These are phyloP conservation scores for Rhizopogon parksii DNA, from an alignment of 1,284 basidiomycete species.

Conservation along the genomic window DNA sequence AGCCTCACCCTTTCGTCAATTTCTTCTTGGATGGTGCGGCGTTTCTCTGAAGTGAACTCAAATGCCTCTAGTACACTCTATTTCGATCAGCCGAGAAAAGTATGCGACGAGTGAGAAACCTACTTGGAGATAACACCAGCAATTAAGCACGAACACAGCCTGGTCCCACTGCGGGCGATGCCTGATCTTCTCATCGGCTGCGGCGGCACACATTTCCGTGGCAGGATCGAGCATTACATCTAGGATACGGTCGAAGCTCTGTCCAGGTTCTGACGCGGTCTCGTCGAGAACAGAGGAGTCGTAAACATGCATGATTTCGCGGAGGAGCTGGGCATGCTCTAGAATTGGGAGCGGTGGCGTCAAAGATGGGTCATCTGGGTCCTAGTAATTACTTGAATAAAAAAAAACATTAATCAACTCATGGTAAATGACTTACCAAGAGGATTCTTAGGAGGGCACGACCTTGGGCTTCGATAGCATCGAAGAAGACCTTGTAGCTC, in stretches of 20 bases:
- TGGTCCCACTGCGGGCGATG: conserved; percentile 64
- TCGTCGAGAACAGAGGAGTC: conserved; percentile 71
- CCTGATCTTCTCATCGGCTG: conserved; percentile 60
- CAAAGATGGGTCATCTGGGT: conserved; percentile 68
- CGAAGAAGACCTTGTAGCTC: conserved; percentile 80
- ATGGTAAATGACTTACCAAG: conserved; percentile 43
- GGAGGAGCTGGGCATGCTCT: conserved; percentile 76
- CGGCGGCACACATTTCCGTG: conserved; percentile 65
- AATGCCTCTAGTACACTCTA: conserved; percentile 70
- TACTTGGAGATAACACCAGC: conserved; percentile 73
- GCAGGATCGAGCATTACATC: conserved; percentile 81
- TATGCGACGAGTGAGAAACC: not conserved
- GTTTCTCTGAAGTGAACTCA: conserved; percentile 64
- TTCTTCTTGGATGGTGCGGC: conserved; percentile 49
- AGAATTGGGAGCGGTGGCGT: conserved; percentile 73
- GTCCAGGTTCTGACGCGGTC: conserved; percentile 20
- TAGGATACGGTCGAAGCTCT: conserved; percentile 63
- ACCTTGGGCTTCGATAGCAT: conserved; percentile 78
- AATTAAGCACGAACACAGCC: conserved; percentile 80
- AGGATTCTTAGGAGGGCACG: conserved; percentile 65
- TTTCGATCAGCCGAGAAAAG: not conserved
- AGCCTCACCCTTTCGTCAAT: conserved; percentile 58
- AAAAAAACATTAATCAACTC: not conserved
- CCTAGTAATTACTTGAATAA: conserved; percentile 36
- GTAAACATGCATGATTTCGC: conserved; percentile 85